Base-by-base conservation (phyloP, 768 basidiomycete genomes). In the Psilocybe sp. region DNA sequence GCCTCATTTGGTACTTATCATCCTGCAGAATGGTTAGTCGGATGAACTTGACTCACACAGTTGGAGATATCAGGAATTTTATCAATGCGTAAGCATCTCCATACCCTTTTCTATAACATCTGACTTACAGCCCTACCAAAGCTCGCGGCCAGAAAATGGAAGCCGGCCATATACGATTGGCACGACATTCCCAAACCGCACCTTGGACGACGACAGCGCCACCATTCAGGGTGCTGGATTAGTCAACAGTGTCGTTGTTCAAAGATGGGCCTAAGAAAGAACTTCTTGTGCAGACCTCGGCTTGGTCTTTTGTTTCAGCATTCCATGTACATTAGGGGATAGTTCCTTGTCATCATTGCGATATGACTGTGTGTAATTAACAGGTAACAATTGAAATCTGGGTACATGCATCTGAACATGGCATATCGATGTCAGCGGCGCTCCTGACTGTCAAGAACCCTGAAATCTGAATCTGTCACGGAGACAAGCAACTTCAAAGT, bases 41-140 rank as follows among this genome's bases (percentile, higher is more conserved):
- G 46, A 90, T 96, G 87, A 98, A 98, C 65, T 71, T 92, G 52
- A 87, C 86, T 2, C 93, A 98, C 61, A 96, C 89, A 0, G 85
- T 97, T 2, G 77, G 79, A 14, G 92, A 97, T 63, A 77, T 97
- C 45, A 74, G 92, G 51, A 82, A 76, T 58, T 94, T 92, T 62
- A 92, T 98, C 73, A 88, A 94, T 58, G 89, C 89, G 92, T 95
- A 62, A 40, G 92, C 84, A 12, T 36, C 37, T 15, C 23, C 23
- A 28, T 34, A 46, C 20, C 15, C 46, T 37, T 39, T 38, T 16
- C 33, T 9, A 37, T 19, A 16, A 38, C 18, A 36, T 16, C 4
- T 48, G 31, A 5, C 31, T 49, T 32, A 38, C 20, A 18, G 2
- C 40, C 1, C 49, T 32, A 32, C 15, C 38, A 31, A 37, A 93